phyloP scores from a whole-genome alignment of 73 alveolate genomes.

The Tetrahymena malaccensis region DNA sequence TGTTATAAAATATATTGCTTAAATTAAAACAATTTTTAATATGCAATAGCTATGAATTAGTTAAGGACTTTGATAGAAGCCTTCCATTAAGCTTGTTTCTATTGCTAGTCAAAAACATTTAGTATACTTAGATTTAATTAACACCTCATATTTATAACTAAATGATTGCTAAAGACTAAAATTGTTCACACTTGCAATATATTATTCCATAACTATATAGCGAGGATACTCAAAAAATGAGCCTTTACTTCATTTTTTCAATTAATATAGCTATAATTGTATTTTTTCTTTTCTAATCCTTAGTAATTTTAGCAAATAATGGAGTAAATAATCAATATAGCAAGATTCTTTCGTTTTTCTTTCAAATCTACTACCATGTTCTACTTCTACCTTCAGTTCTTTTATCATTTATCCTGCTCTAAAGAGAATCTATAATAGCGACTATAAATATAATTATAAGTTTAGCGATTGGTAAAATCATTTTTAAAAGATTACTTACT shows the following conservation, averaged over 20 bases:
- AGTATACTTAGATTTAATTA: not conserved
- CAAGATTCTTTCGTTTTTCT: not conserved
- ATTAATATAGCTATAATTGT: not conserved
- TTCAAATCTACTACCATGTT: not conserved
- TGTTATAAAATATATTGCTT: not conserved
- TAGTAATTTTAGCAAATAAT: not conserved
- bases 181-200: not conserved
- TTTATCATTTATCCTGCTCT: not conserved
- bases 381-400: not conserved
- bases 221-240: not conserved
- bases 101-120: not conserved
- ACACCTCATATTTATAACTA: not conserved
- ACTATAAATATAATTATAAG: not conserved
- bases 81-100: not conserved
- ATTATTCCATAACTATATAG: not conserved
- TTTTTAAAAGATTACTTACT: too few relatives aligned
- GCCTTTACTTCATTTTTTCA: not conserved
- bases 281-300: not conserved
- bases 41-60: not conserved
- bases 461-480: not conserved
- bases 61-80: not conserved
- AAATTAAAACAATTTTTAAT: not conserved
- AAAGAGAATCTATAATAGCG: not conserved
- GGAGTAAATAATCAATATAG: not conserved
- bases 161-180: not conserved